A percentile compares a stretch with the other conserved stretches of the same genome.
Evolutionary conservation across 179 eudicot species (phyloP).

Genomic region (Nepenthes alata): DNA sequence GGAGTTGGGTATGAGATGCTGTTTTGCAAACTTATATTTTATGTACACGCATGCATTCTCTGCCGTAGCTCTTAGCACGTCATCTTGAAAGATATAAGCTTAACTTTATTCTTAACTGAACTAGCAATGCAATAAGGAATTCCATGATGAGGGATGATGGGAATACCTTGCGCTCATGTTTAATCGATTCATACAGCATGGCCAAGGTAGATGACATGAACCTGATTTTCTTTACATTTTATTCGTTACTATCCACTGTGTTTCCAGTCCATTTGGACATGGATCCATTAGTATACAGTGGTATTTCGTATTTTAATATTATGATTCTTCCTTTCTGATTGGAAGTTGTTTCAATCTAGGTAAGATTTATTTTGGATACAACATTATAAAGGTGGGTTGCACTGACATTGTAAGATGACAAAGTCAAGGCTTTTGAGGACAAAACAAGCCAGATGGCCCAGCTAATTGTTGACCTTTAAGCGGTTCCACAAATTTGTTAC

Average conservation of each 20-base stretch:
- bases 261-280: conserved; percentile 12
- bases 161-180: conserved; percentile 59
- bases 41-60: conserved; percentile 13
- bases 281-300: conserved; percentile 13
- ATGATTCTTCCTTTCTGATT: conserved; percentile 17
- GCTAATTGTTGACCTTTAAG: conserved; percentile 9
- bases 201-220: conserved; percentile 55
- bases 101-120: conserved; percentile 51
- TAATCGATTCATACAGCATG: conserved; percentile 44
- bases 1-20: conserved; percentile 41
- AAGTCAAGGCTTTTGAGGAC: conserved; percentile 21
- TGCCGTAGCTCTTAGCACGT: conserved; percentile 13
- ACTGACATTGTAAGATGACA: conserved; percentile 19
- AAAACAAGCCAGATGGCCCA: conserved; percentile 18
- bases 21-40: neutral
- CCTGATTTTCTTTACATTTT: conserved; percentile 20
- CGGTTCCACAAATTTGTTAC: conserved; percentile 5
- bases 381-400: conserved; percentile 23
- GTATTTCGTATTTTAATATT: conserved; percentile 11
- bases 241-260: conserved; percentile 2
- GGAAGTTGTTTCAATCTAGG: conserved; percentile 40
- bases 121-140: conserved; percentile 56
- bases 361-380: conserved; percentile 35
- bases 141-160: conserved; percentile 67
- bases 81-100: conserved; percentile 21